These are phyloP conservation scores for Podochytrium sp. DNA, from an alignment of 192 early-diverging fungal genomes.

Conservation along the genomic window DNA sequence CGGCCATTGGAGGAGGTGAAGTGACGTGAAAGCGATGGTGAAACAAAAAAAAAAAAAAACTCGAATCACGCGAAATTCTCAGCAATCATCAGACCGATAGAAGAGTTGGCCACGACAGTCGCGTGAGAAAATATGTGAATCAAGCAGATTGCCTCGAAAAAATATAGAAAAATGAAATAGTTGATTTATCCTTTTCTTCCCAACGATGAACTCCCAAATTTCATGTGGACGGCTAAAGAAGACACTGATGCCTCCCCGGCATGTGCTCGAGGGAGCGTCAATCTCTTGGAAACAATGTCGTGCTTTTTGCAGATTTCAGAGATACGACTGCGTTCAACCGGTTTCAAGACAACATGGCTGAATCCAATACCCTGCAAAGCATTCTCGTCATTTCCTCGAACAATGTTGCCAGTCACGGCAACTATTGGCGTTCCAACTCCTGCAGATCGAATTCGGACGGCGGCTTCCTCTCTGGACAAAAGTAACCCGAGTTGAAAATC, in stretches of 20 bases:
- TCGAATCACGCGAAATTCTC: not conserved
- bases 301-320: conserved; percentile 5
- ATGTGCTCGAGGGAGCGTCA: too few species aligned
- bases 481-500: not conserved
- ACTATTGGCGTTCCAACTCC: conserved; percentile 32
- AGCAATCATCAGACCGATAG: not conserved
- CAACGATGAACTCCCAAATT: too few species aligned
- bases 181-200: too few species aligned
- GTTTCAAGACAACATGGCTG: conserved; percentile 26
- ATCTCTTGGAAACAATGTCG: not conserved
- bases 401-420: conserved; percentile 34
- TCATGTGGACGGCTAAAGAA: too few species aligned
- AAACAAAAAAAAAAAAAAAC: conserved; percentile 23
- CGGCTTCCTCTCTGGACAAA: conserved; percentile 27
- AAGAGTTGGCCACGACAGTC: too few species aligned
- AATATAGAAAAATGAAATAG: too few species aligned
- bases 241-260: too few species aligned
- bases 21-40: not conserved
- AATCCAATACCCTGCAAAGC: conserved; percentile 24
- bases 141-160: too few species aligned
- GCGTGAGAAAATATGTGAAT: too few species aligned
- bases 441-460: conserved; percentile 24
- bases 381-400: conserved; percentile 6
- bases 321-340: conserved; percentile 14
- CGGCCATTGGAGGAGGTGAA: not conserved